Percentiles rank a stretch among this genome's conserved stretches.
phyloP scores from a whole-genome alignment of 108 stramenopile genomes.

The Fistulifera pelliculosa region DNA sequence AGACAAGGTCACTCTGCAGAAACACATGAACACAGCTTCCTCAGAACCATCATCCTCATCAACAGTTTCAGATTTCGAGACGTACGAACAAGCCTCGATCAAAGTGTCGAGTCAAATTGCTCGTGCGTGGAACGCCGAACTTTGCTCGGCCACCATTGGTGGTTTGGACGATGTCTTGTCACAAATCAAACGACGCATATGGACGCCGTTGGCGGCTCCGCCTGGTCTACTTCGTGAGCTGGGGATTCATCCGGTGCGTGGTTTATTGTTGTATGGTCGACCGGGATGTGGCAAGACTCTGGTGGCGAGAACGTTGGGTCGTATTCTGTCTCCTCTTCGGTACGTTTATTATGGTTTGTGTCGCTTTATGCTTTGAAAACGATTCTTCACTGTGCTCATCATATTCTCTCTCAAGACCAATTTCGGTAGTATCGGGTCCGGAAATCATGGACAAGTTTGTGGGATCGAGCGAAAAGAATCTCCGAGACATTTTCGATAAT shows the following conservation, averaged over 20 bases:
- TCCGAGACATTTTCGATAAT: constrained; percentile 73
- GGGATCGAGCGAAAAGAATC: constrained; percentile 73
- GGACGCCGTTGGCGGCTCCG: constrained; percentile 82
- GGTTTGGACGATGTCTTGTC: constrained; percentile 78
- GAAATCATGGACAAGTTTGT: constrained; percentile 86
- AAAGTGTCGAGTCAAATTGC: too few relatives aligned
- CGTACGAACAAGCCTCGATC: too few relatives aligned
- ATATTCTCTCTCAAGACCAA: constrained; percentile 19
- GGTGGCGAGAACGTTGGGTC: constrained; percentile 62
- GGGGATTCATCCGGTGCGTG: constrained; percentile 74
- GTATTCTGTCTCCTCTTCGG: constrained; percentile 68
- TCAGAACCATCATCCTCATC: too few relatives aligned
- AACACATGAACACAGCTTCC: too few relatives aligned
- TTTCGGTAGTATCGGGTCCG: constrained; percentile 76
- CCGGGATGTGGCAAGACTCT: constrained; percentile 80
- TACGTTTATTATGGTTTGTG: too few relatives aligned
- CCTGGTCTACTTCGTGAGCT: constrained; percentile 58
- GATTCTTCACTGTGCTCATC: too few relatives aligned
- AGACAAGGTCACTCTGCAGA: too few relatives aligned
- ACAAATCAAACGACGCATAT: constrained; percentile 69
- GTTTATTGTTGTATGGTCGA: constrained; percentile 64
- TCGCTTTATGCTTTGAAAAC: too few relatives aligned
- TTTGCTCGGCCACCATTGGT: constrained; percentile 28
- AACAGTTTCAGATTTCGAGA: too few relatives aligned
- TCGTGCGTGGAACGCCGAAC: too few relatives aligned